Evolutionary conservation across 352 stramenopile species (phyloP), one percentile per base, ranked within the genome.

Genomic region (Pythium dissimile): DNA sequence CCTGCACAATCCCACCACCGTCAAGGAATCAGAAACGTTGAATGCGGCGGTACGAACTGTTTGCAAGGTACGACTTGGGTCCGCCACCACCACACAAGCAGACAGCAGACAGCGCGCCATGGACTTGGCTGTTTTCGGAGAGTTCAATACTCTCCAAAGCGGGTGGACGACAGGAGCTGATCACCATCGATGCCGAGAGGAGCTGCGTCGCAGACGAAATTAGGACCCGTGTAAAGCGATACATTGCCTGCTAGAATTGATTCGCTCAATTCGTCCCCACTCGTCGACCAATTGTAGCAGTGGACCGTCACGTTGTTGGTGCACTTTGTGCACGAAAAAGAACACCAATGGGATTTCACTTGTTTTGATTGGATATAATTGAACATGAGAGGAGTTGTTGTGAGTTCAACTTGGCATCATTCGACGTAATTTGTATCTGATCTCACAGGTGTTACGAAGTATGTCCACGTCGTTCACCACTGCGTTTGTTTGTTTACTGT

Each of bases 281-380:
- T 24, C 7, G 38, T 58, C 28, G 50, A 31, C 27, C 18, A 28
- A 49, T 58, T 39, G 50, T 35, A 26, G 39, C 38, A 49, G 7
- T 21, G 7, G 7, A 58, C 24, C 50, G 50, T 58, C 50, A 42
- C 39, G 27, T 58, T 58, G 50, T 58, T 20, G 28, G 7, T 26
- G 15, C n/a, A n/a, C 16, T 28, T 31, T 2, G n/a, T 15, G 4
- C 50, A 41, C 49, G 35, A 60, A 60, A 60, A 60, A 60, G 52
- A 60, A 60, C 52, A 60, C 41, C 21, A 26, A 15, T 21, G 27
- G 5, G 2, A 18, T 32, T 58, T n/a, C 12, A n/a, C 6, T 0
- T 0, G 5, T 41, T 42, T 16, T 39, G 23, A 62, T 62, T 62
- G 54, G 54, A 18, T 30, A 26, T 54, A 62, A 62, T 51, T 20